These are phyloP conservation scores for Eucalyptus urophylla DNA, from an alignment of 345 rosid genomes.

Conservation along the genomic window DNA sequence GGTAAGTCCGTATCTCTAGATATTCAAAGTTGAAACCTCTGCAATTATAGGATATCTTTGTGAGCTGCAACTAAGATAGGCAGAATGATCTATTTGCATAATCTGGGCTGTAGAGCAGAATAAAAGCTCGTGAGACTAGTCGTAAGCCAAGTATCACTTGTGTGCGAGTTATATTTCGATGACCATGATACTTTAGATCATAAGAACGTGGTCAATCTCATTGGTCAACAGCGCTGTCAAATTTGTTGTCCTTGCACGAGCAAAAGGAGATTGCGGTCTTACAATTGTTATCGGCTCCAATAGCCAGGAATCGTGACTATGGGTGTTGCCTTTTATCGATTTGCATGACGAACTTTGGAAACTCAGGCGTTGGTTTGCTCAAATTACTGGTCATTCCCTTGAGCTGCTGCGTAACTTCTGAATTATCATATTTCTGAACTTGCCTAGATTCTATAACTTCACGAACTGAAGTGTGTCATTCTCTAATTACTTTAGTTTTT, in stretches of 20 bases:
- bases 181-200: neutral
- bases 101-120: neutral
- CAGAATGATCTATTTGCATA: neutral
- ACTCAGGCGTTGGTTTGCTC: neutral
- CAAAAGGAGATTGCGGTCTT: neutral
- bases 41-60: neutral
- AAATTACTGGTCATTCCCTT: neutral
- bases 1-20: slow-evolving; percentile 22
- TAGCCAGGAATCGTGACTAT: neutral
- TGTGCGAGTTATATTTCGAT: neutral
- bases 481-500: neutral
- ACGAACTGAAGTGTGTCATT: neutral
- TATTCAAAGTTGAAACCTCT: neutral
- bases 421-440: neutral
- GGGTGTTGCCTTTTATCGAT: neutral
- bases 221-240: neutral
- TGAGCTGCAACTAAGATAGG: neutral
- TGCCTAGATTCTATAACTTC: neutral
- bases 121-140: neutral
- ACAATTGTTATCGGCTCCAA: neutral
- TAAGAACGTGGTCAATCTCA: neutral
- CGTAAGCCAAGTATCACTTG: neutral
- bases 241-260: neutral
- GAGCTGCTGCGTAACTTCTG: neutral
- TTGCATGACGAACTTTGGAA: neutral